These are phyloP conservation scores for Umbelopsis sp. DNA, from an alignment of 371 early-diverging fungal species.

Conservation along the genomic window DNA sequence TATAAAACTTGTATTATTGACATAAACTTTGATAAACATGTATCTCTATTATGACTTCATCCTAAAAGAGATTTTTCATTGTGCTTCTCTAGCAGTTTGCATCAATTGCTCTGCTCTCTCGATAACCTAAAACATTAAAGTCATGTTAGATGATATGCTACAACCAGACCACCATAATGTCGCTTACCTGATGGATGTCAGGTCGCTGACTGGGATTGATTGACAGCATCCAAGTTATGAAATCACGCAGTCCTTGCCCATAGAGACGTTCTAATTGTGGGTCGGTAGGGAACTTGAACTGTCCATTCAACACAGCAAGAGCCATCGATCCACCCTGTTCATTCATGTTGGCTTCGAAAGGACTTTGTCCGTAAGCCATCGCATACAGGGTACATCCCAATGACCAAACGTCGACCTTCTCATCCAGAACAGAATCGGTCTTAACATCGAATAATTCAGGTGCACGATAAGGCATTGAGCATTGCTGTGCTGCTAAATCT, in stretches of 20 bases:
- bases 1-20: too few species aligned
- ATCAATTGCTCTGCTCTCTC: constrained; percentile 10
- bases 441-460: constrained; percentile 86
- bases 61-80: neutral
- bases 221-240: constrained; percentile 70
- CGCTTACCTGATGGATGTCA: constrained; percentile 51
- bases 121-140: neutral
- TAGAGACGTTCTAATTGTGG: constrained; percentile 36
- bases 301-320: constrained; percentile 73
- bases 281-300: constrained; percentile 60
- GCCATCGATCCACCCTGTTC: constrained; percentile 77
- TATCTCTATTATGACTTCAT: neutral
- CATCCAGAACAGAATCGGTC: constrained; percentile 58
- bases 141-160: neutral
- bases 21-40: neutral
- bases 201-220: constrained; percentile 71
- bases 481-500: constrained; percentile 76
- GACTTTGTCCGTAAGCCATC: constrained; percentile 75
- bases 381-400: constrained; percentile 78
- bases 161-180: too few species aligned
- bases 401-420: constrained; percentile 83
- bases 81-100: constrained; percentile 9
- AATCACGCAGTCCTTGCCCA: constrained; percentile 59
- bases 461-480: constrained; percentile 79
- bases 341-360: constrained; percentile 71